Evolutionary conservation across 352 stramenopile genomes (phyloP), one percentile per base, ranked within the genome.

Genomic region (Phytophthora cryptogea): DNA sequence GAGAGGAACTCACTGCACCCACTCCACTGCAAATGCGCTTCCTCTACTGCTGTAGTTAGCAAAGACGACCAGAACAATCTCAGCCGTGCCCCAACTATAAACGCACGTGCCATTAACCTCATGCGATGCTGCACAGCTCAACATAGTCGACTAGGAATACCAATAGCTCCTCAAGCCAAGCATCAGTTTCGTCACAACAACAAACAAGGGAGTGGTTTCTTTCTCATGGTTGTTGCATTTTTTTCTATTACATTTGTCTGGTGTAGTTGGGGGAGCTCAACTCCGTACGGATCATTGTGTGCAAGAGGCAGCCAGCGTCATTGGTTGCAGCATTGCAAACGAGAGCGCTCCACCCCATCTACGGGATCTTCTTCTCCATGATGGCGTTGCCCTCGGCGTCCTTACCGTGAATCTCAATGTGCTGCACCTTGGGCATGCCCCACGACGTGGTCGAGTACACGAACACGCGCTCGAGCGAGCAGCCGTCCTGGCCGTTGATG

Each of bases 321-420:
- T 23, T 23, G 20, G 20, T 23, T 23, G 20, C 20, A 23, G n/a
- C 32, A 37, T 40, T 20, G 35, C 35, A 39, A 8, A 37, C 2
- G 32, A 37, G 35, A 20, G 14, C 5, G 35, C 11, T 16, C 11
- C 2, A 2, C 3, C 11, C 2, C 37, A 6, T 72, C 60, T 90
- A 94, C 26, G 83, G 80, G 44, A 90, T 60, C 72, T 94, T 94
- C 74, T 92, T 94, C 70, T 94, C 85, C 80, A 92, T 89, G 65
- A 90, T 71, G 33, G 63, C 45, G 52, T 88, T 86, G 47, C 81
- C 83, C 39, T 43, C 55, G 16, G 76, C 57, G 66, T 94, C 85
- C 43, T 75, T 78, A 68, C 82, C 86, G 72, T 93, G 83, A 64
- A 95, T 90, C 76, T 95, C 86, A 71, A 95, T 90, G 82, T 93